Conservation (phyloP, 345 rosid genomes). For the Citrus medica region DNA sequence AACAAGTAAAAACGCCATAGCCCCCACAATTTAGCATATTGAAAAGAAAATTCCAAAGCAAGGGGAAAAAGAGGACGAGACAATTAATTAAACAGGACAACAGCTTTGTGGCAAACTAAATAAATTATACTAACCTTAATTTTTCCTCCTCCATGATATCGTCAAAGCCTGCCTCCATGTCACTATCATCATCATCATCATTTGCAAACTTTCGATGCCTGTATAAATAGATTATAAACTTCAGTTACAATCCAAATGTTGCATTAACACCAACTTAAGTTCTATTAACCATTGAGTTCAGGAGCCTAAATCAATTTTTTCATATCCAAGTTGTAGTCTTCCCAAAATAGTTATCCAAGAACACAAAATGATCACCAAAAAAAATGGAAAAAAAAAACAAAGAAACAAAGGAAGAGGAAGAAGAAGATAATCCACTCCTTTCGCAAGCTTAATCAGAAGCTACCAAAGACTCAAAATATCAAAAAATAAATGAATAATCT, state of each 20-base stretch:
- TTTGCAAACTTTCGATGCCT: constrained; percentile 34
- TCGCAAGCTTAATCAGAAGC: background rate
- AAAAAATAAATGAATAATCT: no score
- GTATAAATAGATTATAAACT: constrained; percentile 23
- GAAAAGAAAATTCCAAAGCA: background rate
- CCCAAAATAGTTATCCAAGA: background rate
- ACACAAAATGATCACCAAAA: background rate
- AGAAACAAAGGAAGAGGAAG: background rate
- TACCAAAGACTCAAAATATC: background rate
- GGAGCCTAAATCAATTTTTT: background rate
- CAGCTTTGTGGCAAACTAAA: background rate
- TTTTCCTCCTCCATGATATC: constrained; percentile 76
- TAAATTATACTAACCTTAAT: constrained; percentile 52
- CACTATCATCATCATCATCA: constrained; percentile 43
- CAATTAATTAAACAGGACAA: background rate
- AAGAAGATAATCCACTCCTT: background rate
- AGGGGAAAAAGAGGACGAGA: background rate
- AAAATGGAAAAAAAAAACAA: background rate
- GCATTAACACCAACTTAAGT: background rate
- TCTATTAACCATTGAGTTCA: no score
- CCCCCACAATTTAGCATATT: background rate
- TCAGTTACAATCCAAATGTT: background rate
- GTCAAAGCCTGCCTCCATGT: constrained; percentile 86
- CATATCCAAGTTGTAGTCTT: background rate
- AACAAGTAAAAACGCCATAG: background rate